Base-by-base conservation (phyloP, 345 rosid species). In the Excoecaria agallocha region DNA sequence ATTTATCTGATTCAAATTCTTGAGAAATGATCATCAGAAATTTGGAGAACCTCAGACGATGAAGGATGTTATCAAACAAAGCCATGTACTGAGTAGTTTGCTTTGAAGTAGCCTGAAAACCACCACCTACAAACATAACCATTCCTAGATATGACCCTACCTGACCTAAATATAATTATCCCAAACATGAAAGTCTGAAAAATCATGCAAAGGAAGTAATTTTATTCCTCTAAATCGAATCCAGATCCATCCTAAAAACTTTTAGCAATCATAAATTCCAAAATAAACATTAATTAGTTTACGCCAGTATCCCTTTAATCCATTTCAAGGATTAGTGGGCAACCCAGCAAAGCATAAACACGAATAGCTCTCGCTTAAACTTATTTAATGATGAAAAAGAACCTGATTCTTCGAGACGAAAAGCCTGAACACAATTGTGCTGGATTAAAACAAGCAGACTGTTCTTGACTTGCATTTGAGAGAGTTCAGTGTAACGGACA, bases 351-450 rank as follows among this genome's bases (percentile, higher is more conserved):
- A 65, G 19, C 25, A 22, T 17, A 25, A 60, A 20, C 20, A 8
- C 37, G 17, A 71, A 54, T 16, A 52, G 7, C 57, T 52, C 20
- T 52, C 17, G n/a, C 16, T 22, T 8, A 20, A 58, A 22, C 62
- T 9, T 9, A 58, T 10, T 43, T 6, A 43, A 43, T 1, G 6
- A 43, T 1, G 0, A 43, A 15, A 16, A 22, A 35, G 45, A 16
- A 73, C 81, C 81, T 19, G 57, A 10, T 12, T 75, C 82, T 46
- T 87, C 90, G 20, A 81, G 70, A 9, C 82, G 70, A 61, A 89
- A 93, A 46, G 96, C 89, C 80, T 93, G 98, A 41, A 88, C 92
- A 68, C 95, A 91, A 24, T 93, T 93, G 78, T 91, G 98, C 69
- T 91, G 97, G 72, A 90, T 91, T 76, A 93, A 81, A 68, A 91